phyloP scores from a whole-genome alignment of 805 yeast genomes.

The Cephaloascus albidus region DNA sequence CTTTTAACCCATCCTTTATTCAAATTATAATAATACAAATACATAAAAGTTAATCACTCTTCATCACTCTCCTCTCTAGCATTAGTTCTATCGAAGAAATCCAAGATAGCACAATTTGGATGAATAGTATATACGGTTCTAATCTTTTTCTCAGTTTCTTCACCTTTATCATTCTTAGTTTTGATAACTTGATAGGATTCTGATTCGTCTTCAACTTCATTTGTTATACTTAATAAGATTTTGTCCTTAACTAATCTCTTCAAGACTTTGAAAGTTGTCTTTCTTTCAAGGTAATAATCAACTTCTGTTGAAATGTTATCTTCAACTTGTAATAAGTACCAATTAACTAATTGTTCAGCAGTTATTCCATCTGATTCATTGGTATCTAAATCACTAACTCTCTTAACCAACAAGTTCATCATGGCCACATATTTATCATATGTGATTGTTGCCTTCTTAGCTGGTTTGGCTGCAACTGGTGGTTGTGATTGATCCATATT shows the following conservation, averaged over 20 bases:
- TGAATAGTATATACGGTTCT: constrained; percentile 39
- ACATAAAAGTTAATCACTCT: no score
- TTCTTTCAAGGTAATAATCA: constrained; percentile 62
- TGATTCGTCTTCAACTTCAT: constrained; percentile 20
- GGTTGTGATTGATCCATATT: constrained; percentile 3
- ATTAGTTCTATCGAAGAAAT: constrained; percentile 38
- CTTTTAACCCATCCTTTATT: no score
- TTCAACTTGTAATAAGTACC: constrained; percentile 73
- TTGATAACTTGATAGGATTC: constrained; percentile 8
- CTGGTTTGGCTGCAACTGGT: constrained; percentile 8
- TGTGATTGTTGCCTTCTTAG: constrained; percentile 46
- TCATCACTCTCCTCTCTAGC: background rate
- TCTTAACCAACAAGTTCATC: constrained; percentile 69
- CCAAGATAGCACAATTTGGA: constrained; percentile 79
- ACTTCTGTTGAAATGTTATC: constrained; percentile 59
- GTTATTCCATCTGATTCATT: constrained; percentile 52
- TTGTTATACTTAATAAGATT: constrained; percentile 53
- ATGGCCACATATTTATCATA: constrained; percentile 82
- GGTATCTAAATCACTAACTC: constrained; percentile 46
- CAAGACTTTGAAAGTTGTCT: constrained; percentile 69
- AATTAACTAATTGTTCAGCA: constrained; percentile 61
- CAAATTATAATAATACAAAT: no score
- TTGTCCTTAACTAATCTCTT: constrained; percentile 78
- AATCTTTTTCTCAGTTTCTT: constrained; percentile 12
- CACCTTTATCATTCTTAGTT: constrained; percentile 10